These are phyloP conservation scores for Lachnellula subtilissima DNA, from an alignment of 2,329 filamentous ascomycete species.

Conservation along the genomic window DNA sequence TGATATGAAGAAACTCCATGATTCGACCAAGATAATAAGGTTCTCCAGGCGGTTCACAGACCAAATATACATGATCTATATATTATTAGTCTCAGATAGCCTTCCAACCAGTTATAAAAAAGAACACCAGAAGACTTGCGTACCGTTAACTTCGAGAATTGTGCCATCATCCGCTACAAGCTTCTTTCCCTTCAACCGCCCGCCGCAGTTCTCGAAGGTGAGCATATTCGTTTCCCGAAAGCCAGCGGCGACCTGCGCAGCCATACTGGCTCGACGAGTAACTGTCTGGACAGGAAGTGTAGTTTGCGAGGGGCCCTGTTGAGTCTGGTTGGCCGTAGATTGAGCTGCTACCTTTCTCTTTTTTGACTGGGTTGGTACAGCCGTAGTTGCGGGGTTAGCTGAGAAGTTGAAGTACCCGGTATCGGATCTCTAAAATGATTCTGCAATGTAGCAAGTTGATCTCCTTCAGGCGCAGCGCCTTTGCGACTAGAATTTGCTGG, in stretches of 20 bases:
- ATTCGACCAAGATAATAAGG: constrained; percentile 96
- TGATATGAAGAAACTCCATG: constrained; percentile 91
- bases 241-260: constrained; percentile 11
- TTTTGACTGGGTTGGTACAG: constrained; percentile 50
- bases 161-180: constrained; percentile 90
- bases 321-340: constrained; percentile 15
- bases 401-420: constrained; percentile 55
- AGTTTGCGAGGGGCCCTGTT: constrained; percentile 11
- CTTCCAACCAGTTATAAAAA: neutral
- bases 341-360: constrained; percentile 71
- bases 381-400: constrained; percentile 35
- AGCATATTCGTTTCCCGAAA: constrained; percentile 74
- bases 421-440: constrained; percentile 41
- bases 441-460: constrained; percentile 24
- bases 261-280: constrained; percentile 19
- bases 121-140: constrained; percentile 33
- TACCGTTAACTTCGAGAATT: constrained; percentile 78
- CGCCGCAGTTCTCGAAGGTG: constrained; percentile 71
- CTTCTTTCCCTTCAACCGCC: constrained; percentile 67
- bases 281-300: constrained; percentile 5
- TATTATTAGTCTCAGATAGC: constrained; percentile 12
- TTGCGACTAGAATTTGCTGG: constrained; percentile 36
- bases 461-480: constrained; percentile 28
- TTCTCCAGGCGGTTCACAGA: constrained; percentile 95
- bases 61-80: constrained; percentile 82